Conservation (phyloP, 495 filamentous ascomycete species). For the Aspergillus indologenus region DNA sequence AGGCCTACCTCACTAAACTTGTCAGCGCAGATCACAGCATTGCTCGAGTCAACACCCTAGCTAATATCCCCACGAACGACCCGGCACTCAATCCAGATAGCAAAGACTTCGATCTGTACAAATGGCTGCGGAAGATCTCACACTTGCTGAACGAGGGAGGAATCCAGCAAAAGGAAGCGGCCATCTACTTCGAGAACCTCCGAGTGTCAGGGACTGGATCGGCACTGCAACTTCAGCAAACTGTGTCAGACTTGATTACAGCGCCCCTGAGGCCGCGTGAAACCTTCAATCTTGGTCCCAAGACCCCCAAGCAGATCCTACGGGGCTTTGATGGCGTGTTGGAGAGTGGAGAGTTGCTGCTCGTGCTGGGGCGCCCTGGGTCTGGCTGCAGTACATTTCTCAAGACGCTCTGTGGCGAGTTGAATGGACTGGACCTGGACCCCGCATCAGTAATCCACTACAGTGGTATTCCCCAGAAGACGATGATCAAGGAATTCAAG, state of each 20-base stretch:
- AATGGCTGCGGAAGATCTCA: constrained; percentile 3
- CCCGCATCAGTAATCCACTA: constrained; percentile 2
- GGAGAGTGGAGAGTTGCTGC: constrained; percentile 5
- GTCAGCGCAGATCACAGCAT: neutral
- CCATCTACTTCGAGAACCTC: constrained; percentile 2
- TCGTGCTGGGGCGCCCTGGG: constrained; percentile 12
- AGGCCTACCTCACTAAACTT: neutral
- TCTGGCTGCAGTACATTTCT: constrained; percentile 7
- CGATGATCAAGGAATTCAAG: constrained; percentile 4
- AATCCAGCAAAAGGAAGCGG: neutral
- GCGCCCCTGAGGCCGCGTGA: neutral
- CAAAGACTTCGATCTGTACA: constrained; percentile 5
- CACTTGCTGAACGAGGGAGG: neutral
- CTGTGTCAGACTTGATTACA: neutral
- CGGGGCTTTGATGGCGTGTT: neutral
- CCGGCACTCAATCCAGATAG: neutral
- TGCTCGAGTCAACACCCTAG: neutral
- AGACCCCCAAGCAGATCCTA: constrained; percentile 1
- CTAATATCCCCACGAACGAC: neutral
- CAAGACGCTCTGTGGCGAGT: neutral
- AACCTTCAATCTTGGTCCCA: neutral
- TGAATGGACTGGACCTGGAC: constrained; percentile 1
- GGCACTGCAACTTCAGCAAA: neutral
- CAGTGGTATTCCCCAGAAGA: neutral
- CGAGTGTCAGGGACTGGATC: constrained; percentile 4